Base-by-base conservation (phyloP, 441 rosid species). In the Aquilaria agallochum region DNA sequence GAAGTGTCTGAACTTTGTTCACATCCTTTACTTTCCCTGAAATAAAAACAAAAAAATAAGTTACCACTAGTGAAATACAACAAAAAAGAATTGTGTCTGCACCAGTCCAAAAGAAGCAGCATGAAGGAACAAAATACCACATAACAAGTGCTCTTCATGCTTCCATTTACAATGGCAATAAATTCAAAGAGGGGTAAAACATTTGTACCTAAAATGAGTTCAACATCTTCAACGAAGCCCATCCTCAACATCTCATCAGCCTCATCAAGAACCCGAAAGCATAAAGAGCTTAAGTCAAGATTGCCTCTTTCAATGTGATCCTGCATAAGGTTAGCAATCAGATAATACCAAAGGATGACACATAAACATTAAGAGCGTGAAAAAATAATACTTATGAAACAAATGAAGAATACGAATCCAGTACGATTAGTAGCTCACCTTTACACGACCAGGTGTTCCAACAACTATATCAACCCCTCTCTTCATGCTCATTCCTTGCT, bases 221-320 rank as follows among this genome's bases (percentile, higher is more conserved):
- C 96, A 51, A 95, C 97, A 78, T 88, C 97, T 30, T 92, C 99
- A 64, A 91, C 99, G 72, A 95, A 92, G 42, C 99, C 99, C 97
- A 92, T 89, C 67, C 84, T 82, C 71, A 95, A 68, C 98, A 95
- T 95, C 70, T 95, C 98, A 77, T 95, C 99, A 68, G 97, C 97
- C 79, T 95, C 97, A 52, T 95, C 98, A 68, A 95, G 99, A 40
- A 95, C 97, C 55, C 97, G 88, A 70, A 92, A 95, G 69, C 82
- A 83, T 32, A 95, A 74, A 9, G 72, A 75, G 60, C 87, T 81
- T 2, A 95, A 68, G 59, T 91, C 82, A 71, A 89, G 74, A 70
- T 84, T 88, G 50, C 70, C 66, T 73, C 88, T 86, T 74, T 92
- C 96, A 32, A 95, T 72, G 70, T 87, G 97, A 78, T 95, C 99